A percentile compares a stretch with the other conserved stretches of the same genome.
Evolutionary conservation across 176 grass and related monocot species (phyloP).

Genomic region (Poa annua): DNA sequence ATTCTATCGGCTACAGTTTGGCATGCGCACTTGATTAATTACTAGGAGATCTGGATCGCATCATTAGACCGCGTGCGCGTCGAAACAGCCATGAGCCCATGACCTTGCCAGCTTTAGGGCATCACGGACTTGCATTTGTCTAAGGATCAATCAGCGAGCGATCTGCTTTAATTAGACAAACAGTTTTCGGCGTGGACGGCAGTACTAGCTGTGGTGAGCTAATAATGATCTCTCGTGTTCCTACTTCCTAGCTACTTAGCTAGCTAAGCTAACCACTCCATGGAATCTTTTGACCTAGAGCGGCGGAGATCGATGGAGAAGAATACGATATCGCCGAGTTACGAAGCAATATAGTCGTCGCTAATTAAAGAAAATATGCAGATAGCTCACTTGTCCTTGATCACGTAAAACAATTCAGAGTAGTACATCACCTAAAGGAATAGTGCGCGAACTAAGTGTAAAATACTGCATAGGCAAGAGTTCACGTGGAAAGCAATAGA

Average conservation of each 20-base stretch:
- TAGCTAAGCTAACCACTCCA: slow-evolving; percentile 5
- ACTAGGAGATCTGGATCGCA: neutral
- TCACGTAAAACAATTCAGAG: neutral
- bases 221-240: slow-evolving; percentile 41
- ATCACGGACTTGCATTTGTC: neutral
- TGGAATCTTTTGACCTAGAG: slow-evolving; percentile 44
- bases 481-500: neutral
- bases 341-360: neutral
- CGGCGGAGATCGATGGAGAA: neutral
- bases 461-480: neutral
- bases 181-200: slow-evolving; percentile 33
- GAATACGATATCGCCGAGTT: neutral
- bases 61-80: slow-evolving; percentile 16
- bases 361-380: neutral
- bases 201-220: neutral
- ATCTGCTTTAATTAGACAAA: slow-evolving; percentile 6
- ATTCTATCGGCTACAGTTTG: neutral
- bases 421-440: neutral
- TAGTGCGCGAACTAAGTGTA: too few relatives aligned
- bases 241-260: slow-evolving; percentile 10
- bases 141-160: neutral
- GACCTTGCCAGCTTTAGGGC: slow-evolving; percentile 14
- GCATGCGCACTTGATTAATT: neutral
- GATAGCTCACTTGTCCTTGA: neutral
- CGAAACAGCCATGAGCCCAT: neutral